Evolutionary conservation across 108 stramenopile genomes (phyloP), one percentile per base, ranked within the genome.

Genomic region (Skeletonema menzelii): DNA sequence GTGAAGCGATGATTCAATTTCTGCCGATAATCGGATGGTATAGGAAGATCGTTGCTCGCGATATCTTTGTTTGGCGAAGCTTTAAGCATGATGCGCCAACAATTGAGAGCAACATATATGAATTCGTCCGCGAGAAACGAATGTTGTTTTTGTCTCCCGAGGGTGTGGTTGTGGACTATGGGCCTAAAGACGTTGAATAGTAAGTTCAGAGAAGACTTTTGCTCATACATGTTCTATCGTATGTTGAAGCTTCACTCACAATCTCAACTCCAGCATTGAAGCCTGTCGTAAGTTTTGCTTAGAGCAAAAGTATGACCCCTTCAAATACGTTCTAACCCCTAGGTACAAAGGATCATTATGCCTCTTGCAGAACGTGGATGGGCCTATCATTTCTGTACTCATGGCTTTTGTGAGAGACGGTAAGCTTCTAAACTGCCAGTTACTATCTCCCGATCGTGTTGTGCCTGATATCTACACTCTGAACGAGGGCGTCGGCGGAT

Each of bases 11-110:
- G 38, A 68, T 85, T 57, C 80, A 82, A 57, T 74, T 76, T 26
- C 73, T 85, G 80, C 84, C 84, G 11, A 30, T 85, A 8, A 70
- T 85, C 22, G 84, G 84, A 0, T 85, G 84, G 84, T 85, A 82
- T 58, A 56, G 84, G 0, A 85, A 75, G 22, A 14, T 85, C 13
- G 73, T 84, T 8, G 72, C 72, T 34, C 58, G 82, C 17, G 84
- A 85, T 59, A 77, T 85, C 30, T 85, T 85, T 42, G 80, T 85
- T 0, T 77, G 62, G 70, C 46, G 84, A 20, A 76, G 75, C 32
- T 85, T 85, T 66, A 67, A 74, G 64, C 64, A 65, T 26, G 84
- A 85, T 60, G 64, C 67, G 20, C 32, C 56, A 27, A 78, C 68
- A 13, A 82, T 85, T 28, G 20, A 47, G 19, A 53, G 10, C 4